phyloP scores from a whole-genome alignment of 2,329 filamentous ascomycete species.

The Diplodia scrobiculata region DNA sequence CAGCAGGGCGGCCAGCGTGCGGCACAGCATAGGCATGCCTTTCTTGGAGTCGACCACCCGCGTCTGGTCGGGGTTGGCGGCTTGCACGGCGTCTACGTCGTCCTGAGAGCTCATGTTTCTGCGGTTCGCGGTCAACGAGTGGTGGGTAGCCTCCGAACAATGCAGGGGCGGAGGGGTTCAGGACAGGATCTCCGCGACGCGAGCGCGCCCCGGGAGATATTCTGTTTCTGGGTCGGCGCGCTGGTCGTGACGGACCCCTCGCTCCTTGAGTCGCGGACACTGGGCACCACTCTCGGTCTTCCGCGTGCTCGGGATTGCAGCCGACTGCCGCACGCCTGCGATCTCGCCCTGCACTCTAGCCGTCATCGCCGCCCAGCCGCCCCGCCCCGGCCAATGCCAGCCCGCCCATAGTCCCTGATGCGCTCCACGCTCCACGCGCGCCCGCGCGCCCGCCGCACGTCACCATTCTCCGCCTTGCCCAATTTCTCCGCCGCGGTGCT shows the following conservation, averaged over 20 bases:
- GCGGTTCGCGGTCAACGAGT: not conserved
- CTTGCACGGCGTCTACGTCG: conserved; percentile 10
- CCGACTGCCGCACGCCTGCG: conserved; percentile 15
- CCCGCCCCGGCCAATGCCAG: conserved; percentile 1
- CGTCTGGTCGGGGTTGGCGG: conserved; percentile 34
- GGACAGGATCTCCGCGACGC: conserved; percentile 20
- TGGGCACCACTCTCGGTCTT: not conserved
- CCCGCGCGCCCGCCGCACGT: conserved; percentile 11
- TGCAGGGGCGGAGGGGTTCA: conserved; percentile 25
- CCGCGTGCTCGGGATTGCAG: conserved; percentile 12
- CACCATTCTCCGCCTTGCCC: conserved; percentile 2
- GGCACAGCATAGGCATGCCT: conserved; percentile 34
- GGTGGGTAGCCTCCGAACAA: conserved; percentile 5
- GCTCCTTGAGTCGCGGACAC: conserved; percentile 11
- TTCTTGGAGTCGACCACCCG: conserved; percentile 43
- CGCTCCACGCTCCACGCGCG: not conserved
- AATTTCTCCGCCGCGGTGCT: not conserved
- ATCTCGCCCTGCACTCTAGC: conserved; percentile 7
- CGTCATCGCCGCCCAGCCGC: conserved; percentile 18
- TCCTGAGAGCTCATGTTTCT: conserved; percentile 7
- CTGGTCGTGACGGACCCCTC: conserved; percentile 24
- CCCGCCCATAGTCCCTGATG: conserved; percentile 6
- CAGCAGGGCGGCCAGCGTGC: conserved; percentile 8
- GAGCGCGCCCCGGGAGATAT: conserved; percentile 16
- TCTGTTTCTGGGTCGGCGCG: conserved; percentile 21